phyloP scores from a whole-genome alignment of 1,284 basidiomycete genomes.

The Heterobasidion occidentale region DNA sequence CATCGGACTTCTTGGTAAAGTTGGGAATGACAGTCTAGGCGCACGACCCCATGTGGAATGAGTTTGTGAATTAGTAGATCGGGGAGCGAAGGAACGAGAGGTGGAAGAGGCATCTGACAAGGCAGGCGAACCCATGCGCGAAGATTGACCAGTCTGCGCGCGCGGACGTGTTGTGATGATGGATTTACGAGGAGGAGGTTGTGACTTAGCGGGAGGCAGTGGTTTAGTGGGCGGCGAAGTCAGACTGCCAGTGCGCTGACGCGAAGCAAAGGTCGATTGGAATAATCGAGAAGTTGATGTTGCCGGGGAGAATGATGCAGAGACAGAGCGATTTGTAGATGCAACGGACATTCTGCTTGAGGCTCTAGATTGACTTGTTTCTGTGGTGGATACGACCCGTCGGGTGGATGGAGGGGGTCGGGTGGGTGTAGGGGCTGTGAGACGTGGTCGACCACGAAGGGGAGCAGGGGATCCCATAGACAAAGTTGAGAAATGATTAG shows the following conservation, averaged over 20 bases:
- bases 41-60: conserved; percentile 62
- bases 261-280: conserved; percentile 69
- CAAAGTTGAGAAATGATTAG: conserved; percentile 43
- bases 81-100: conserved; percentile 14
- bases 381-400: conserved; percentile 5
- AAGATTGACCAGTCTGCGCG: conserved; percentile 27
- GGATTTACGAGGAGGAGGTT: conserved; percentile 4
- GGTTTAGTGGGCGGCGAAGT: conserved; percentile 25
- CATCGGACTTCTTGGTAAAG: conserved; percentile 27
- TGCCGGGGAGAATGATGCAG: conserved; percentile 34
- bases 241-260: conserved; percentile 66
- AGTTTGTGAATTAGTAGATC: conserved; percentile 23
- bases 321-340: conserved; percentile 45
- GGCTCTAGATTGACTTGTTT: conserved; percentile 25
- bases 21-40: conserved; percentile 49
- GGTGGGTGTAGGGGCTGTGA: background rate
- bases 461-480: conserved; percentile 34
- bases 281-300: conserved; percentile 31
- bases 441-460: conserved; percentile 25
- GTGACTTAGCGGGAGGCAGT: conserved; percentile 17
- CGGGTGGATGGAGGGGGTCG: conserved; percentile 15
- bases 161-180: conserved; percentile 25
- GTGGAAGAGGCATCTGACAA: conserved; percentile 9
- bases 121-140: conserved; percentile 44
- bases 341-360: conserved; percentile 39